Conservation (phyloP, 225 moss, liverwort and hornwort species). For the Ulota crispa region DNA sequence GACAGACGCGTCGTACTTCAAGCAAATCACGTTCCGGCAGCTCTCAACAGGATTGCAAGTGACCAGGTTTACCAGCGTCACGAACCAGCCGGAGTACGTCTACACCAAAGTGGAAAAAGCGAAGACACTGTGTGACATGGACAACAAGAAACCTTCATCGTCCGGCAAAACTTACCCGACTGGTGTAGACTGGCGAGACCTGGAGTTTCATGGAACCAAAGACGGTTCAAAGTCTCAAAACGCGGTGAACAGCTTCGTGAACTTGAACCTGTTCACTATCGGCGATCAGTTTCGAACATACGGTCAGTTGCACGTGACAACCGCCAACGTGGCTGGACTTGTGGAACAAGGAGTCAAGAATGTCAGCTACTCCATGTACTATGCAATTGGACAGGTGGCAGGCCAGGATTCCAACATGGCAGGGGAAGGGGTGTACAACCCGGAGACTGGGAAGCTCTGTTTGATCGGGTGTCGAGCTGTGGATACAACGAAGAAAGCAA, state of each 20-base stretch:
- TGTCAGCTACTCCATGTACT: constrained; percentile 55
- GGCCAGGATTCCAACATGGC: constrained; percentile 12
- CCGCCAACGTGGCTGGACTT: constrained; percentile 39
- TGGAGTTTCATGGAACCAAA: constrained; percentile 50
- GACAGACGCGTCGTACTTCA: constrained; percentile 38
- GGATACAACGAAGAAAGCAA: constrained; percentile 1
- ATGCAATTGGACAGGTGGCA: constrained; percentile 9
- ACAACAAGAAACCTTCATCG: constrained; percentile 1
- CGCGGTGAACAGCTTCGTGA: constrained; percentile 34
- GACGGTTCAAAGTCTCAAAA: neutral
- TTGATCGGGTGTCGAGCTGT: constrained; percentile 45
- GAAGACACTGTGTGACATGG: constrained; percentile 16
- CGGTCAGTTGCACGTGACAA: constrained; percentile 39
- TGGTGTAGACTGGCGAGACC: constrained; percentile 54
- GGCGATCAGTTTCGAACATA: constrained; percentile 43
- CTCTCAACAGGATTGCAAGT: constrained; percentile 37
- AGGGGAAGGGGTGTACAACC: constrained; percentile 52
- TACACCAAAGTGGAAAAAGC: constrained; percentile 56
- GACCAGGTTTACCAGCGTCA: constrained; percentile 28
- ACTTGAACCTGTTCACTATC: constrained; percentile 49
- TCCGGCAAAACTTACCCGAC: constrained; percentile 34
- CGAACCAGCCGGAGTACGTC: constrained; percentile 46
- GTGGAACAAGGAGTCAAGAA: constrained; percentile 35
- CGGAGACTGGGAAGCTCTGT: constrained; percentile 42
- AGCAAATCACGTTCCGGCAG: constrained; percentile 43